Evolutionary conservation across 257 asterid genomes (phyloP).

Genomic region (Leptodermis oblonga): DNA sequence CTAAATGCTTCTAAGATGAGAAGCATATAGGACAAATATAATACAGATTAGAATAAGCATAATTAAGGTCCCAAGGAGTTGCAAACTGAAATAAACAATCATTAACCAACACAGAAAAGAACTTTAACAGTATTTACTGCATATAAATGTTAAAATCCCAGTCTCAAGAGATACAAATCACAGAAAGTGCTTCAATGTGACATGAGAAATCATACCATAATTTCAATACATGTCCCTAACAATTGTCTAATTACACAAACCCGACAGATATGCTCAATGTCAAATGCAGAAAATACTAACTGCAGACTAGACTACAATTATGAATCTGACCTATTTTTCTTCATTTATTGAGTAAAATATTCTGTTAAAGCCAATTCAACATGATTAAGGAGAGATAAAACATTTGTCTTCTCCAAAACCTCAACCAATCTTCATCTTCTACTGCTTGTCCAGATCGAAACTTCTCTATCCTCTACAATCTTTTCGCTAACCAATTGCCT

Average conservation of each 20-base stretch:
- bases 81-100: background rate
- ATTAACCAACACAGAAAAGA: background rate
- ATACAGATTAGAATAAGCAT: background rate
- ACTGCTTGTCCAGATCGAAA: slow-evolving; percentile 1
- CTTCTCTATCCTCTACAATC: background rate
- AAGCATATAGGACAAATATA: too few relatives aligned
- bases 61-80: background rate
- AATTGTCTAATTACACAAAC: background rate
- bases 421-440: background rate
- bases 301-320: background rate
- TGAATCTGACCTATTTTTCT: background rate
- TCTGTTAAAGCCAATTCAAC: background rate
- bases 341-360: background rate
- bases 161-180: background rate
- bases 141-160: background rate
- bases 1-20: background rate
- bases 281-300: background rate
- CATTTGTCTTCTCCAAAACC: background rate
- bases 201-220: background rate
- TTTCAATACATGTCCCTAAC: background rate
- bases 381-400: background rate
- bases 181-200: background rate
- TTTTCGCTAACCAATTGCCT: background rate
- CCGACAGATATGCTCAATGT: background rate
- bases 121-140: background rate